phyloP scores from a whole-genome alignment of 2,329 filamentous ascomycete genomes.

The Corynespora cassiicola region DNA sequence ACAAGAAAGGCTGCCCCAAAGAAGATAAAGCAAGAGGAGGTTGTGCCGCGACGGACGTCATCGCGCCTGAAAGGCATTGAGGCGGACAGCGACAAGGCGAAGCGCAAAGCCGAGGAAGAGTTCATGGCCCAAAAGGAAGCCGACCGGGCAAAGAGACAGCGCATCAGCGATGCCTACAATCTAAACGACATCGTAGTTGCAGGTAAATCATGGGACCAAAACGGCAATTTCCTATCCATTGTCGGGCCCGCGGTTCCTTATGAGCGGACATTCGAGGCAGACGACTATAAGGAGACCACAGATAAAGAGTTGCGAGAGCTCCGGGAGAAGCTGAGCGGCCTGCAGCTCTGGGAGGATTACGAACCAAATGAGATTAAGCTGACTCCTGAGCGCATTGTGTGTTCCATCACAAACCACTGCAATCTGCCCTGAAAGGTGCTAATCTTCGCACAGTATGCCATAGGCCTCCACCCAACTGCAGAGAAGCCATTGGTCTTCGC shows the following conservation, averaged over 20 bases:
- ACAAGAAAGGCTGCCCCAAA: constrained; percentile 47
- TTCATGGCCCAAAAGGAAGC: constrained; percentile 62
- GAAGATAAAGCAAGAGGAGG: constrained; percentile 66
- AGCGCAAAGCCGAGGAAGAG: constrained; percentile 72
- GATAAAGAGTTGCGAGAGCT: constrained; percentile 77
- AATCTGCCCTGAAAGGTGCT: too few species aligned
- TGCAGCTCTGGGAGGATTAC: constrained; percentile 85
- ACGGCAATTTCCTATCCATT: constrained; percentile 69
- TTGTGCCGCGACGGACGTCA: constrained; percentile 64
- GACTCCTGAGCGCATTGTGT: constrained; percentile 76
- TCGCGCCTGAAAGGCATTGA: constrained; percentile 68
- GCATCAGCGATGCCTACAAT: constrained; percentile 71
- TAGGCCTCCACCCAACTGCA: constrained; percentile 85
- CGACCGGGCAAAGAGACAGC: constrained; percentile 66
- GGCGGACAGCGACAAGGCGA: constrained; percentile 71
- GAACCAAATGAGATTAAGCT: constrained; percentile 87
- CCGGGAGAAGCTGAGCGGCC: constrained; percentile 75
- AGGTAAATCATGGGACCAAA: constrained; percentile 76
- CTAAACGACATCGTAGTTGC: constrained; percentile 81
- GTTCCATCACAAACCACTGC: constrained; percentile 24
- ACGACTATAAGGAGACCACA: constrained; percentile 79
- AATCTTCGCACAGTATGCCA: constrained; percentile 64
- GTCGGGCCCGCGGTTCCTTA: constrained; percentile 80
- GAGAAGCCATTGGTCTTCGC: constrained; percentile 91
- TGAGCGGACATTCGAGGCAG: constrained; percentile 82